Percentiles rank a stretch among this genome's conserved stretches.
These are phyloP conservation scores for Zalaria obscura DNA, from an alignment of 2,329 filamentous ascomycete species.

Conservation along the genomic window DNA sequence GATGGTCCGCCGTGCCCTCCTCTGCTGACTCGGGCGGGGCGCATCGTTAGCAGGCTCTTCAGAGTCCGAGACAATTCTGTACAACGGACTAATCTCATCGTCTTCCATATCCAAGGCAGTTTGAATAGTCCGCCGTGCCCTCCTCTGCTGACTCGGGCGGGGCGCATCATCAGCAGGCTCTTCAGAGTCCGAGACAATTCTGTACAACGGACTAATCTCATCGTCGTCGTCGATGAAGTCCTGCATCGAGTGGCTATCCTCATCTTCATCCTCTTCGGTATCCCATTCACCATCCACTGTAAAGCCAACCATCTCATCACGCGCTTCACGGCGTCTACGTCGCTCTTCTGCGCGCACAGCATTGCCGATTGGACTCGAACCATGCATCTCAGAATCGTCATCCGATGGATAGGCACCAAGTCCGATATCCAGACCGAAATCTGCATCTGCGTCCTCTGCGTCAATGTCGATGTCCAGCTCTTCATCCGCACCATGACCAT, in stretches of 20 bases:
- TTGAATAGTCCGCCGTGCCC: not conserved
- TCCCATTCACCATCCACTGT: slow-evolving; percentile 1
- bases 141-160: not conserved
- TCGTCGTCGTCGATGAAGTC: slow-evolving; percentile 11
- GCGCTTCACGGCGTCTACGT: not conserved
- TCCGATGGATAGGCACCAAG: not conserved
- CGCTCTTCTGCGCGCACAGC: not conserved
- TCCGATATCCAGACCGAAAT: not conserved
- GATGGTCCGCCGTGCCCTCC: not conserved
- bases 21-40: not conserved
- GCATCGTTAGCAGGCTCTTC: not conserved
- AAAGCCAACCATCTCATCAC: not conserved
- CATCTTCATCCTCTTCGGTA: slow-evolving; percentile 8
- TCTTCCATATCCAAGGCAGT: slow-evolving; percentile 1
- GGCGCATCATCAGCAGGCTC: not conserved
- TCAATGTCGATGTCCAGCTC: slow-evolving; percentile 28
- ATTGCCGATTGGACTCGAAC: not conserved
- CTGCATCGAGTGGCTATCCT: slow-evolving; percentile 3
- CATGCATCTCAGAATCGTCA: not conserved
- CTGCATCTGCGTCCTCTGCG: slow-evolving; percentile 20
- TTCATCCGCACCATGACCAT: slow-evolving; percentile 10
- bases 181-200: not conserved
- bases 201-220: slow-evolving; percentile 1
- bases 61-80: not conserved
- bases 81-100: not conserved